A percentile compares a stretch with the other conserved stretches of the same genome.
Conservation (phyloP, 129 eudicot genomes). For the Tanacetum coccineum region DNA sequence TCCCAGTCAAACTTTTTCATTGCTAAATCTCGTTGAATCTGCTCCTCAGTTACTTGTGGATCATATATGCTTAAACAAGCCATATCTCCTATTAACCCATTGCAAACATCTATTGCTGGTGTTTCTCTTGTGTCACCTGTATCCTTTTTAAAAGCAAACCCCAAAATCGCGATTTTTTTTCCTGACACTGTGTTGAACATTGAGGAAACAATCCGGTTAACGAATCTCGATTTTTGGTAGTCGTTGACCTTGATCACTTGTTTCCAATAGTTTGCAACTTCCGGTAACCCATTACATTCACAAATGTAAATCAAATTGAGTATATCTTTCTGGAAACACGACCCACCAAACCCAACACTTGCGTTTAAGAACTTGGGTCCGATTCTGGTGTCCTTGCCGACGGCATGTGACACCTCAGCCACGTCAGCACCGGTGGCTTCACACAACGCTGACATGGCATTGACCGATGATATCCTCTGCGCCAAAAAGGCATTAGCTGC, state of each 20-base stretch:
- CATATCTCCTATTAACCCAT: conserved; percentile 53
- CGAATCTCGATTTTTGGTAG: conserved; percentile 71
- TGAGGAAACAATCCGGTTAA: conserved; percentile 58
- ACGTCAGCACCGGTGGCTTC: conserved; percentile 84
- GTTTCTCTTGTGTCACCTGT: conserved; percentile 76
- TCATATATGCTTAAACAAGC: conserved; percentile 68
- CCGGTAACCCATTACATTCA: conserved; percentile 67
- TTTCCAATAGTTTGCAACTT: conserved; percentile 72
- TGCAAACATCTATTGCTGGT: conserved; percentile 73
- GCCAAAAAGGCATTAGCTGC: conserved; percentile 83
- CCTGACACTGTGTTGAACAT: conserved; percentile 79
- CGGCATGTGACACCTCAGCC: conserved; percentile 62
- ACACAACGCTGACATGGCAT: conserved; percentile 76
- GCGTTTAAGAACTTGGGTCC: conserved; percentile 69
- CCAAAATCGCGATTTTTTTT: conserved; percentile 60
- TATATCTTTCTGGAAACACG: conserved; percentile 79
- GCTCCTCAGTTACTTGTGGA: conserved; percentile 74
- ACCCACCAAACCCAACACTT: conserved; percentile 82
- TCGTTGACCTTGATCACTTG: conserved; percentile 74
- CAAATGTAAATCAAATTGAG: conserved; percentile 75
- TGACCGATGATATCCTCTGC: conserved; percentile 69
- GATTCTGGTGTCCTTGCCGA: conserved; percentile 66
- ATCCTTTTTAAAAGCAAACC: conserved; percentile 76
- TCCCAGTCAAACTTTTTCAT: conserved; percentile 71
- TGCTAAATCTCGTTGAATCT: conserved; percentile 56